phyloP scores from a whole-genome alignment of 306 rosid genomes.

The Betula pendula region DNA sequence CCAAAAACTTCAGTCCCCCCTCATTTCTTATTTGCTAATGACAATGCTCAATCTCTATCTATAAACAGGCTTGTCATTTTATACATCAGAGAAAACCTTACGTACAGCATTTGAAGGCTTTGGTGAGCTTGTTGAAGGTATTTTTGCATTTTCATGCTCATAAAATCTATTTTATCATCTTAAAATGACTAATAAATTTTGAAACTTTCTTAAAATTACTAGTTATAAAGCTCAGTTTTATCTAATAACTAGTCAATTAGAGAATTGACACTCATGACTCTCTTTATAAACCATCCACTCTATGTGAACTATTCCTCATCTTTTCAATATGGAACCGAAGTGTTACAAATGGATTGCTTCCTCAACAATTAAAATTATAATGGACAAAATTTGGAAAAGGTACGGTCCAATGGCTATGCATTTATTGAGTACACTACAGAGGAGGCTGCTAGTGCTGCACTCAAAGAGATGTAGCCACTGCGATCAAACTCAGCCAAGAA shows the following conservation, averaged over 20 bases:
- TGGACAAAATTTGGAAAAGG: slow-evolving; percentile 92
- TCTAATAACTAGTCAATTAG: too few species aligned
- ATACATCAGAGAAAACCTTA: slow-evolving; percentile 59
- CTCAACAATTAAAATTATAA: slow-evolving; percentile 68
- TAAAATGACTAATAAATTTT: too few species aligned
- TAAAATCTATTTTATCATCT: too few species aligned
- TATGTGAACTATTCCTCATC: too few species aligned
- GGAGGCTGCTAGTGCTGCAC: slow-evolving; percentile 84
- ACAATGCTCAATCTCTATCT: background rate
- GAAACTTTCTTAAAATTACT: too few species aligned
- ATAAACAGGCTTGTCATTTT: slow-evolving; percentile 52
- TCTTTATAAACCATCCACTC: too few species aligned
- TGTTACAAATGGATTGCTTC: slow-evolving; percentile 27
- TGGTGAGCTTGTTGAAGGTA: slow-evolving; percentile 76
- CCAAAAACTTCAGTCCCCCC: background rate
- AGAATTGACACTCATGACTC: too few species aligned
- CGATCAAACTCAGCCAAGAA: too few species aligned
- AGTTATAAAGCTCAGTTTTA: too few species aligned
- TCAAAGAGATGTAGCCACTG: slow-evolving; percentile 84
- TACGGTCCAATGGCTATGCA: slow-evolving; percentile 95
- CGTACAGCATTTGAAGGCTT: slow-evolving; percentile 55
- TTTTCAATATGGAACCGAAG: too few species aligned
- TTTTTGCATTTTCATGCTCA: background rate
- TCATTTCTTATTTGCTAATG: background rate
- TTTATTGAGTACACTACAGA: slow-evolving; percentile 79